phyloP scores from a whole-genome alignment of 345 rosid species.

The Gossypium herbaceum region DNA sequence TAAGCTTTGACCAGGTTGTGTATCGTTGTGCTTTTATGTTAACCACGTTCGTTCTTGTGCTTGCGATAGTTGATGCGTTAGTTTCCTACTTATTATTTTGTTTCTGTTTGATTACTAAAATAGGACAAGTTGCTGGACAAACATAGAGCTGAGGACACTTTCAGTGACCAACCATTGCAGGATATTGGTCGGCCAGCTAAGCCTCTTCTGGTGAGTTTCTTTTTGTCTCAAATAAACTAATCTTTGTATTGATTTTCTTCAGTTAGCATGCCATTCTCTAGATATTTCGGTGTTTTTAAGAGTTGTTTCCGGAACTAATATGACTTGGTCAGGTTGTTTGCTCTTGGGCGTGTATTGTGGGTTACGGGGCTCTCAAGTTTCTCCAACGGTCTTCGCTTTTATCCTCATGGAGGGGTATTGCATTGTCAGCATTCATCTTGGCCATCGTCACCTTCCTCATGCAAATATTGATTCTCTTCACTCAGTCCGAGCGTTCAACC shows the following conservation, averaged over 20 bases:
- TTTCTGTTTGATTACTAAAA: conserved; percentile 5
- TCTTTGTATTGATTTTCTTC: neutral
- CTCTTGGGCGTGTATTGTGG: conserved; percentile 53
- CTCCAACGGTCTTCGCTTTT: conserved; percentile 61
- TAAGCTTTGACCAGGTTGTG: neutral
- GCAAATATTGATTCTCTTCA: conserved; percentile 74
- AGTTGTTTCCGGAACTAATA: conserved; percentile 7
- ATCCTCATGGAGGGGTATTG: conserved; percentile 79
- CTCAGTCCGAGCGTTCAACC: conserved; percentile 85
- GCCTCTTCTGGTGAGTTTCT: conserved; percentile 57
- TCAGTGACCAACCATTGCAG: conserved; percentile 59
- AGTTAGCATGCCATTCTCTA: neutral
- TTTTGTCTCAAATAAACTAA: neutral
- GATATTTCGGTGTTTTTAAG: neutral
- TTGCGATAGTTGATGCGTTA: neutral
- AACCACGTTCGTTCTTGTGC: neutral
- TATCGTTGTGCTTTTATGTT: neutral
- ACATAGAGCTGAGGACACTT: conserved; percentile 57
- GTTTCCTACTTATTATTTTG: conserved; percentile 3
- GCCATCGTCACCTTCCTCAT: conserved; percentile 61
- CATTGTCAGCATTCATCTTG: conserved; percentile 43
- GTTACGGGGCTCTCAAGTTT: conserved; percentile 48
- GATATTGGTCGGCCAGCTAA: conserved; percentile 66
- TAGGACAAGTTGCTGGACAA: conserved; percentile 83
- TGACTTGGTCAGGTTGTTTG: conserved; percentile 52